phyloP scores from a whole-genome alignment of 257 asterid species.

The Misopates orontium region DNA sequence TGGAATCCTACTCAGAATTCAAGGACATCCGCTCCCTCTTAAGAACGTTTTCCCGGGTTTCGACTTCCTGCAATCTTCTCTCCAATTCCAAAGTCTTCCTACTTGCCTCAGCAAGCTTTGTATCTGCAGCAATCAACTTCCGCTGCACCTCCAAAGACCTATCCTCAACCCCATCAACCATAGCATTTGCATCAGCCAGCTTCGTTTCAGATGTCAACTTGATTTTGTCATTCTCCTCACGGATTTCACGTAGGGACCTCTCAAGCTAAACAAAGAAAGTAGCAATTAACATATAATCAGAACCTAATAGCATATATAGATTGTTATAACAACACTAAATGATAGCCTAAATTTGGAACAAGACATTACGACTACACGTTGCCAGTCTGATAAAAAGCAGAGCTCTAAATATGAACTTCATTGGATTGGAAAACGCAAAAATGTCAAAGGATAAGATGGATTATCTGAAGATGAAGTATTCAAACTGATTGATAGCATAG shows the following conservation, averaged over 20 bases:
- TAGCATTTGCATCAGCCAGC: constrained; percentile 66
- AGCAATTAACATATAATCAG: constrained; percentile 16
- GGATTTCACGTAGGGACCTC: constrained; percentile 58
- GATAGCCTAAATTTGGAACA: background rate
- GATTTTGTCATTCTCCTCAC: constrained; percentile 51
- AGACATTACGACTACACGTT: background rate
- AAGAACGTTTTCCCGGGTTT: constrained; percentile 68
- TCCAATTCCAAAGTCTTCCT: constrained; percentile 73
- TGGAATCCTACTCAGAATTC: constrained; percentile 63
- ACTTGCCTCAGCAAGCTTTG: constrained; percentile 80
- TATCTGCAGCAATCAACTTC: constrained; percentile 72
- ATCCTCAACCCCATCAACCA: constrained; percentile 60
- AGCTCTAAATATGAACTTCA: background rate
- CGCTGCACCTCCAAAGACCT: constrained; percentile 68
- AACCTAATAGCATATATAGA: constrained; percentile 12
- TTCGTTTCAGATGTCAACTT: constrained; percentile 56
- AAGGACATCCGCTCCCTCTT: constrained; percentile 73
- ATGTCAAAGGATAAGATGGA: background rate
- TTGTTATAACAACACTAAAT: constrained; percentile 2
- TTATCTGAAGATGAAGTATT: background rate
- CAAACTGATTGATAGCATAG: background rate
- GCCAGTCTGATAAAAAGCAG: background rate
- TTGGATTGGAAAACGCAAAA: background rate
- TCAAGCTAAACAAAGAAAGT: constrained; percentile 57
- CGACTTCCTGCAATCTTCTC: constrained; percentile 76